Evolutionary conservation across 208 protist species (phyloP).

Genomic region (Phytomonas sp.): DNA sequence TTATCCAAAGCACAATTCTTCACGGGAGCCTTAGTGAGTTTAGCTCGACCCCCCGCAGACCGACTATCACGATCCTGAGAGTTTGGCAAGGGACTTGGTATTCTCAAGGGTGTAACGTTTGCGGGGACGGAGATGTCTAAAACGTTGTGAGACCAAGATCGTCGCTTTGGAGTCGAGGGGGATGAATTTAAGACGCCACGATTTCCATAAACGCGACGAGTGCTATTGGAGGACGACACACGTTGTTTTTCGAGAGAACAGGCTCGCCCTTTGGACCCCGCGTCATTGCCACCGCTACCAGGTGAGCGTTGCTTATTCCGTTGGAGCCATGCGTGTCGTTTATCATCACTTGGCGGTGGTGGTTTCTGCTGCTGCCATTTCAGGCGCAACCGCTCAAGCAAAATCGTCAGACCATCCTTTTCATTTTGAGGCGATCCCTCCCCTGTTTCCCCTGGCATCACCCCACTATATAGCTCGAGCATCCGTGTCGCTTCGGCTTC

Average conservation of each 20-base stretch:
- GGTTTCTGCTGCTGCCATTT: background rate
- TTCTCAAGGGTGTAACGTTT: background rate
- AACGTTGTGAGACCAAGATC: background rate
- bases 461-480: conserved; percentile 18
- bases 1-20: background rate
- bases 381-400: background rate
- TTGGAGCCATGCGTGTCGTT: background rate
- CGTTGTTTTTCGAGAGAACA: background rate
- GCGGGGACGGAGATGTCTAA: background rate
- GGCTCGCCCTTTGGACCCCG: background rate
- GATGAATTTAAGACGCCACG: background rate
- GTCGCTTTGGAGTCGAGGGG: background rate
- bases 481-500: conserved; percentile 13
- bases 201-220: background rate
- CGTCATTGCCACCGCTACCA: background rate
- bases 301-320: background rate
- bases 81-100: background rate
- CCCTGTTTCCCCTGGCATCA: background rate
- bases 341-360: background rate
- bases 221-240: background rate
- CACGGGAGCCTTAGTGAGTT: background rate
- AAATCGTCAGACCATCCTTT: background rate
- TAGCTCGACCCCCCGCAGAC: background rate
- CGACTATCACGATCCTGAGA: background rate
- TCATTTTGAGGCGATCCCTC: background rate